Evolutionary conservation across 768 basidiomycete genomes (phyloP), one percentile per base, ranked within the genome.

Genomic region (Boletus sensibilis): DNA sequence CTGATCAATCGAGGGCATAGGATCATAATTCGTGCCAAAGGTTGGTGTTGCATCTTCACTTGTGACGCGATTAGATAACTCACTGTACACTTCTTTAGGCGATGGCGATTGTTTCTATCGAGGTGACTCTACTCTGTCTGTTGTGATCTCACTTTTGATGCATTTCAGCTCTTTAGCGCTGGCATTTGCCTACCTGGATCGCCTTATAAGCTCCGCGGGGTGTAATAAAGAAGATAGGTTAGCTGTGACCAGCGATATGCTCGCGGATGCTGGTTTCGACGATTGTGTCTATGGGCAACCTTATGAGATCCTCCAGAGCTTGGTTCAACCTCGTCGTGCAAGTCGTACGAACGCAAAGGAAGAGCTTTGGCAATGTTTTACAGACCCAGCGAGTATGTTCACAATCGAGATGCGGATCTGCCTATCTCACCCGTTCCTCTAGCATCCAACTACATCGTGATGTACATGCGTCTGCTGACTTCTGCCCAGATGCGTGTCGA

Each of bases 51-150:
- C 34, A 46, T 38, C 49, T 41, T 40, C 40, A 25, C 21, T 23
- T 31, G 29, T 43, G 42, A 23, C 35, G 20, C n/a, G 21, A 50
- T 51, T 53, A 20, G 45, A 44, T 33, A 27, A 50, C 40, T 55
- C 35, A 56, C 34, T 20, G 10, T 46, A 5, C n/a, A 48, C 39
- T 38, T 40, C 11, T 47, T 49, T 42, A 84, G 92, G 94, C 29
- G 94, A 91, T 62, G 93, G 94, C 0, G 90, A 91, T 69, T 96
- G 94, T 68, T 96, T 95, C 72, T 97, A 95, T 70, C 80, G 94
- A 79, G 87, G 91, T 91, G 68, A 78, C 74, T 68, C 53, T 38
- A 25, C 23, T 55, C 35, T 40, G 18, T 18, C 25, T 37, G 34
- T n/a, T n/a, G 23, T 12, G 40, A 59, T 37, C 52, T 39, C 43